These are phyloP conservation scores for Lentinula raphanica DNA, from an alignment of 768 basidiomycete species.

Conservation along the genomic window DNA sequence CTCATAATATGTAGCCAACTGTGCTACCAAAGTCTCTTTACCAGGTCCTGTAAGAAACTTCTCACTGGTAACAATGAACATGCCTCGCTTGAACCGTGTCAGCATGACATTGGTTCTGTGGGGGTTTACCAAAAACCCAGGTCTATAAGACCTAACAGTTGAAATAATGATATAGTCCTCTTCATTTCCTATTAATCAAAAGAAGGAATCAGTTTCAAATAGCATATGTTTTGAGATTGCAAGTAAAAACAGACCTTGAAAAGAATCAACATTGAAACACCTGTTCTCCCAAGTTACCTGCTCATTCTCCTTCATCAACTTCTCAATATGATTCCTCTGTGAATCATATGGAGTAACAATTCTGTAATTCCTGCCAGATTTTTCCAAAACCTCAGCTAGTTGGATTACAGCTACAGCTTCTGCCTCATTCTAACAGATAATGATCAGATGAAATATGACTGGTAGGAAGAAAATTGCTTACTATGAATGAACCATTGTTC, in stretches of 20 bases:
- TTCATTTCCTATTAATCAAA: constrained; percentile 65
- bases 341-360: constrained; percentile 83
- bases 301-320: constrained; percentile 37
- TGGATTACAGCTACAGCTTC: constrained; percentile 55
- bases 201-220: constrained; percentile 8
- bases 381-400: constrained; percentile 54
- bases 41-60: constrained; percentile 56
- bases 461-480: constrained; percentile 14
- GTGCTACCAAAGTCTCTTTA: constrained; percentile 39
- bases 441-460: neutral
- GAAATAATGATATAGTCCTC: constrained; percentile 75
- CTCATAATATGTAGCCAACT: constrained; percentile 32
- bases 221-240: too few species aligned
- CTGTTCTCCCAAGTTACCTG: constrained; percentile 61
- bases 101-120: constrained; percentile 87
- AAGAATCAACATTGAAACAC: constrained; percentile 82
- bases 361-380: constrained; percentile 41
- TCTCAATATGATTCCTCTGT: constrained; percentile 59
- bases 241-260: constrained; percentile 54
- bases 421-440: constrained; percentile 43
- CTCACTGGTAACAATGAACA: constrained; percentile 67
- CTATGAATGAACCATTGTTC: constrained; percentile 29
- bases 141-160: constrained; percentile 48
- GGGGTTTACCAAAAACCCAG: constrained; percentile 64
- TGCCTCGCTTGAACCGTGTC: constrained; percentile 69